phyloP scores from a whole-genome alignment of 1,139 yeast species.

The Saccharomyces hybrid region DNA sequence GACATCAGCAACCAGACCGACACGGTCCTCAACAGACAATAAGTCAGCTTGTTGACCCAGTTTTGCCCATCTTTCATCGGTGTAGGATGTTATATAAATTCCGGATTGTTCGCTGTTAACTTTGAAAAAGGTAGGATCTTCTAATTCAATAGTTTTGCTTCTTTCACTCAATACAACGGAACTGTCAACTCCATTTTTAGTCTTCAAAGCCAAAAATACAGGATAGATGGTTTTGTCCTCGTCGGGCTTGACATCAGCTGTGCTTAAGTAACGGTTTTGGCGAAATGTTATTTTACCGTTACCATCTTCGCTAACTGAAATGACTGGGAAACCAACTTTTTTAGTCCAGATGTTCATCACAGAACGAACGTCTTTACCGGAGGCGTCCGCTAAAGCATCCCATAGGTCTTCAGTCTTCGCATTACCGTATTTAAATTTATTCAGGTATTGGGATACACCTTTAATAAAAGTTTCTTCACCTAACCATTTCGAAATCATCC shows the following conservation, averaged over 20 bases:
- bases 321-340: conserved; percentile 77
- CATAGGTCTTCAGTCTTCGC: conserved; percentile 77
- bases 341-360: conserved; percentile 82
- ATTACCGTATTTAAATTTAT: conserved; percentile 64
- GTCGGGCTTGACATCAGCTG: conserved; percentile 71
- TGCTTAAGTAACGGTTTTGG: conserved; percentile 69
- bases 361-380: conserved; percentile 63
- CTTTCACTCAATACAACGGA: conserved; percentile 51
- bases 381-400: conserved; percentile 64
- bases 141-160: conserved; percentile 42
- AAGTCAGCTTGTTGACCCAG: conserved; percentile 69
- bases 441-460: conserved; percentile 71
- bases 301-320: conserved; percentile 49
- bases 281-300: conserved; percentile 41
- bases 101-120: conserved; percentile 80
- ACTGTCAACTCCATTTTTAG: conserved; percentile 59
- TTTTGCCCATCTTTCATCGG: conserved; percentile 65
- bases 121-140: conserved; percentile 50
- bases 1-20: conserved; percentile 80
- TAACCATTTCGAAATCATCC: conserved; percentile 69
- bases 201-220: conserved; percentile 70
- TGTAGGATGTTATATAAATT: conserved; percentile 73
- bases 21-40: conserved; percentile 75
- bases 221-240: conserved; percentile 74
- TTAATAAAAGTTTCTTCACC: conserved; percentile 69